phyloP scores from a whole-genome alignment of 495 filamentous ascomycete species.

The Gamarada debralockiae region DNA sequence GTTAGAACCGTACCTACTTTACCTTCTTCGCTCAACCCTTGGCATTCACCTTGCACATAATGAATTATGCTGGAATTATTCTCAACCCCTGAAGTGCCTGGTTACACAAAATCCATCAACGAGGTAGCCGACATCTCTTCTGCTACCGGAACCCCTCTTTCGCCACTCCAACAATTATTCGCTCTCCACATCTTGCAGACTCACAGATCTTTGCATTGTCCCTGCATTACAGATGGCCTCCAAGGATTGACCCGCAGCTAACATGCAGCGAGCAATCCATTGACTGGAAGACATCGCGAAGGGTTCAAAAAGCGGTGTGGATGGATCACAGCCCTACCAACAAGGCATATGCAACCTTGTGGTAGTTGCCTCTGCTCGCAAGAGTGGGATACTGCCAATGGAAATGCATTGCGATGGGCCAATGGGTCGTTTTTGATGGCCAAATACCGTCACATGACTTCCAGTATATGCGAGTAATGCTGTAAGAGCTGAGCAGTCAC shows the following conservation, averaged over 20 bases:
- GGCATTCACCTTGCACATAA: too few relatives aligned
- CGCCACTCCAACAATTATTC: too few relatives aligned
- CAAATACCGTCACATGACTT: slow-evolving; percentile 17
- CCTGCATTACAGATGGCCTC: slow-evolving; percentile 9
- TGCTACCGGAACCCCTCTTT: too few relatives aligned
- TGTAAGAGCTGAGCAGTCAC: slow-evolving; percentile 11
- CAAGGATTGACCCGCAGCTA: neutral
- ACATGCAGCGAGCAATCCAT: neutral
- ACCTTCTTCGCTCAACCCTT: too few relatives aligned
- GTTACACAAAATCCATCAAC: too few relatives aligned
- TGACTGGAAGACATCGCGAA: neutral
- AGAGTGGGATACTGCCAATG: neutral
- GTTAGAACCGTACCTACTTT: too few relatives aligned
- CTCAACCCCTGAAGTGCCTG: too few relatives aligned
- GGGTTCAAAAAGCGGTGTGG: slow-evolving; percentile 22
- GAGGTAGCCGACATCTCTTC: too few relatives aligned
- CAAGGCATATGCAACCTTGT: neutral
- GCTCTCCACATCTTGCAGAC: neutral
- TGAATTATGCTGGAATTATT: too few relatives aligned
- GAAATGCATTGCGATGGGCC: neutral
- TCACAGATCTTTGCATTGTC: too few relatives aligned
- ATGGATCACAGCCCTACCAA: slow-evolving; percentile 17
- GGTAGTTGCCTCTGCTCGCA: neutral
- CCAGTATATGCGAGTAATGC: slow-evolving; percentile 13
- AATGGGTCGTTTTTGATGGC: neutral